Conservation (phyloP, 305 asterid species). For the Rubia tinctorum region DNA sequence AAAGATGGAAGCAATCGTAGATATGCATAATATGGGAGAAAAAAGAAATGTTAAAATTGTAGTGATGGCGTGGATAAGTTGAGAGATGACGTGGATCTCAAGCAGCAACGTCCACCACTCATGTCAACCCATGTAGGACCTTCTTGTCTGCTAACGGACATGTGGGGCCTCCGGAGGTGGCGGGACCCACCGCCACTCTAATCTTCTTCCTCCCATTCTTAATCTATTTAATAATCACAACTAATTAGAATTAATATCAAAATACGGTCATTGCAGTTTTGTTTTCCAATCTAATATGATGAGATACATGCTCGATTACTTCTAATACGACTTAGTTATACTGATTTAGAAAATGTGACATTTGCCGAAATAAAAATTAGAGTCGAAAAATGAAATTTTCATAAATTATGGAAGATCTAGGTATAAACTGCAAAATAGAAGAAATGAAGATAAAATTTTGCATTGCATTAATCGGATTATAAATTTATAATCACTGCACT, state of each 20-base stretch:
- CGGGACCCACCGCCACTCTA: slow-evolving; percentile 11
- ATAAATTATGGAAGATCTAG: no score
- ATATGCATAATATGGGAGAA: background rate
- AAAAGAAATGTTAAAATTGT: background rate
- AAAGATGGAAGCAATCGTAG: background rate
- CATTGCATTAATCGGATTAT: no score
- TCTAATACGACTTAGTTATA: background rate
- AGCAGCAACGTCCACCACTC: slow-evolving; percentile 42
- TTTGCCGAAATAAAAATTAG: no score
- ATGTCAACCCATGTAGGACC: slow-evolving; percentile 38
- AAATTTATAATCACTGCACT: no score
- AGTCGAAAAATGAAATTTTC: no score
- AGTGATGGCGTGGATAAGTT: slow-evolving; percentile 29
- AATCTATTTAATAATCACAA: background rate
- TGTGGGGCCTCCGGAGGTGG: slow-evolving; percentile 13
- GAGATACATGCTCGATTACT: background rate
- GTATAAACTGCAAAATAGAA: no score
- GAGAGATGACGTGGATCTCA: slow-evolving; percentile 38
- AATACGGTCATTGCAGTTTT: background rate
- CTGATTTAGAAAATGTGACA: no score
- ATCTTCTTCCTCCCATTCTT: background rate
- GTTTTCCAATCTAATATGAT: background rate
- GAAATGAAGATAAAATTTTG: no score
- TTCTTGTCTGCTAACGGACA: slow-evolving; percentile 20
- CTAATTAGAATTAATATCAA: background rate